Base-by-base conservation (phyloP, 768 basidiomycete species). In the Mycena pura region DNA sequence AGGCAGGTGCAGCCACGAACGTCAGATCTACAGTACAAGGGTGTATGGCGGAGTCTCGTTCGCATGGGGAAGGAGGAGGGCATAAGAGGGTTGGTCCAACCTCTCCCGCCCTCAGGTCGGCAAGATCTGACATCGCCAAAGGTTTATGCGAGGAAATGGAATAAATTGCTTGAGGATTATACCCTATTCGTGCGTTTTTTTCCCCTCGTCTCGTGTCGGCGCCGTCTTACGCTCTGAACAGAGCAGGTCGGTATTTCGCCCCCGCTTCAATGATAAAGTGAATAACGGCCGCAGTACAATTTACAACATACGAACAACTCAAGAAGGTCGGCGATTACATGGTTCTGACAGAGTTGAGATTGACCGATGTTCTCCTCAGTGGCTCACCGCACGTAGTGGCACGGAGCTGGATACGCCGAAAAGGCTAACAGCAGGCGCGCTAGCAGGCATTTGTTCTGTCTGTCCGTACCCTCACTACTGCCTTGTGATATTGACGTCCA, bases 41-140 rank as follows among this genome's bases (percentile, higher is more conserved):
- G 94, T 19, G 93, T 96, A 32, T 93, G 88, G 86, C 78, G 85
- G 17, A 92, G 91, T 66, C 84, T 96, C 43, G 83, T 84, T 17
- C 86, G 96, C 63, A 96, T 96, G 88, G 98, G 93, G 92, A 77
- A 79, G 64, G 95, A 98, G 72, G 96, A 99, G 74, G 96, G 96
- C 8, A 89, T 96, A 75, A 85, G 76, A 73, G 96, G 96, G 64
- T 62, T 19, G n/a, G 39, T 25, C 34, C 27, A 49, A 17, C n/a
- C 31, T 39, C 14, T 6, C 11, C 10, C 24, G 3, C 27, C 6
- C 15, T 41, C n/a, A n/a, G 19, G 25, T 46, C 13, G 11, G 17
- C 19, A 19, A 19, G 14, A 52, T 62, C 41, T 32, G 29, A 49
- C 44, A 13, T 13, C 31, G 17, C 31, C 13, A 21, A 7, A 66